These are phyloP conservation scores for Mortierella sp. DNA, from an alignment of 371 early-diverging fungal species.

Conservation along the genomic window DNA sequence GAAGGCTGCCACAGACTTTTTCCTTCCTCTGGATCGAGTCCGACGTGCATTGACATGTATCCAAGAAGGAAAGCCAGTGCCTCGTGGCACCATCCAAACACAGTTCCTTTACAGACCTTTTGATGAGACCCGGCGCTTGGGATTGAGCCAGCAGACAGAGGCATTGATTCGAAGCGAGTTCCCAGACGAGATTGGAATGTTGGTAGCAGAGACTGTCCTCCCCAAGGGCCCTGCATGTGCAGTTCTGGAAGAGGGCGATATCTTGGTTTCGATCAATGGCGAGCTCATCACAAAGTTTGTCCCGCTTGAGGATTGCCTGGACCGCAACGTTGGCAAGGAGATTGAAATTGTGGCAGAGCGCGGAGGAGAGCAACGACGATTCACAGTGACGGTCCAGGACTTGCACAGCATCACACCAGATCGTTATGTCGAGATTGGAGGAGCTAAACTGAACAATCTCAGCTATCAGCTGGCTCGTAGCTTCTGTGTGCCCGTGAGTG, in stretches of 20 bases:
- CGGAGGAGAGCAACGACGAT: slow-evolving; percentile 75
- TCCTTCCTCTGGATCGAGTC: slow-evolving; percentile 88
- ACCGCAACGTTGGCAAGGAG: slow-evolving; percentile 76
- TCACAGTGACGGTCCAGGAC: slow-evolving; percentile 70
- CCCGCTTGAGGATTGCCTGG: slow-evolving; percentile 80
- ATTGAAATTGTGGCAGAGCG: slow-evolving; percentile 76
- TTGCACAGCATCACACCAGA: slow-evolving; percentile 79
- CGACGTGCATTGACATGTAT: slow-evolving; percentile 81
- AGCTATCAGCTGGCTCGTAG: slow-evolving; percentile 89
- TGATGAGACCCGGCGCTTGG: slow-evolving; percentile 82
- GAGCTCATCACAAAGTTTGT: slow-evolving; percentile 87
- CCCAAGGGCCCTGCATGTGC: slow-evolving; percentile 86
- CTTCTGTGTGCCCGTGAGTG: slow-evolving; percentile 76
- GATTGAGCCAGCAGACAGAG: slow-evolving; percentile 76
- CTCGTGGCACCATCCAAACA: slow-evolving; percentile 91
- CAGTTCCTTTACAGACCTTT: slow-evolving; percentile 81
- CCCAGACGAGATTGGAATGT: slow-evolving; percentile 88
- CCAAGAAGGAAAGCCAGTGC: slow-evolving; percentile 72
- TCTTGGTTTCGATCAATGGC: slow-evolving; percentile 84
- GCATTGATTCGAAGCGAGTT: slow-evolving; percentile 70
- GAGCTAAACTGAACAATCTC: slow-evolving; percentile 82
- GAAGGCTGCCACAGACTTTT: slow-evolving; percentile 92
- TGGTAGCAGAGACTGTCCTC: slow-evolving; percentile 83
- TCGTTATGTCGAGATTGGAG: slow-evolving; percentile 86
- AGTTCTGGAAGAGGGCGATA: slow-evolving; percentile 87